A percentile compares a stretch with the other conserved stretches of the same genome.
phyloP scores from a whole-genome alignment of 1,139 yeast species.

The Hansenula sp. region DNA sequence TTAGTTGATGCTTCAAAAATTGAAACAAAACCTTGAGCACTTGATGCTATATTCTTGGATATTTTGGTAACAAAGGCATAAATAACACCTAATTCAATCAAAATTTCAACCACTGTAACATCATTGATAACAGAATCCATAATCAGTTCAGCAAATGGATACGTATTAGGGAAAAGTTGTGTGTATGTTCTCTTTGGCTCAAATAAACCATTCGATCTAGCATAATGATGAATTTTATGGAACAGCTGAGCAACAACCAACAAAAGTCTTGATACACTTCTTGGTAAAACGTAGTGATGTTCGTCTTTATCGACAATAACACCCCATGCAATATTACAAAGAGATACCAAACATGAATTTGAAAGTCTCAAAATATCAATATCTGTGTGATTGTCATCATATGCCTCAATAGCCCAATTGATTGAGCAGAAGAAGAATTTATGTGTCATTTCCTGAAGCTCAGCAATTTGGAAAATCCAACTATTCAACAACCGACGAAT shows the following conservation, averaged over 20 bases:
- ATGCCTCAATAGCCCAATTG: constrained; percentile 61
- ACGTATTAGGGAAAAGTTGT: constrained; percentile 59
- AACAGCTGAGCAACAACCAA: constrained; percentile 51
- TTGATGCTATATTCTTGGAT: constrained; percentile 43
- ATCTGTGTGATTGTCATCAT: constrained; percentile 44
- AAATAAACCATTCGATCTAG: constrained; percentile 47
- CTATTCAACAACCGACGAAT: constrained; percentile 54
- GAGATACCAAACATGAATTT: constrained; percentile 49
- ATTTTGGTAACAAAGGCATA: constrained; percentile 54
- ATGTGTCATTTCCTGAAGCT: constrained; percentile 32
- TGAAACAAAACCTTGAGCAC: constrained; percentile 39
- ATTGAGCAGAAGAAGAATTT: constrained; percentile 47
- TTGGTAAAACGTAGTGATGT: constrained; percentile 33
- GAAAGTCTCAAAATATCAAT: constrained; percentile 61
- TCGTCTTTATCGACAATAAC: constrained; percentile 26
- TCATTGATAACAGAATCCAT: constrained; percentile 75
- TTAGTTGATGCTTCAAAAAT: constrained; percentile 32
- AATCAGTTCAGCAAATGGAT: constrained; percentile 63
- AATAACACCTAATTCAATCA: constrained; percentile 63
- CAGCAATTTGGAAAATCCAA: constrained; percentile 33
- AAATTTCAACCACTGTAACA: constrained; percentile 65
- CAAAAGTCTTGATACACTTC: constrained; percentile 45
- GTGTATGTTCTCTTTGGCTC: constrained; percentile 62
- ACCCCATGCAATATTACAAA: constrained; percentile 39
- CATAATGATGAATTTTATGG: constrained; percentile 47